These are phyloP conservation scores for Trichoderma sp. DNA, from an alignment of 2,329 filamentous ascomycete genomes.

Conservation along the genomic window DNA sequence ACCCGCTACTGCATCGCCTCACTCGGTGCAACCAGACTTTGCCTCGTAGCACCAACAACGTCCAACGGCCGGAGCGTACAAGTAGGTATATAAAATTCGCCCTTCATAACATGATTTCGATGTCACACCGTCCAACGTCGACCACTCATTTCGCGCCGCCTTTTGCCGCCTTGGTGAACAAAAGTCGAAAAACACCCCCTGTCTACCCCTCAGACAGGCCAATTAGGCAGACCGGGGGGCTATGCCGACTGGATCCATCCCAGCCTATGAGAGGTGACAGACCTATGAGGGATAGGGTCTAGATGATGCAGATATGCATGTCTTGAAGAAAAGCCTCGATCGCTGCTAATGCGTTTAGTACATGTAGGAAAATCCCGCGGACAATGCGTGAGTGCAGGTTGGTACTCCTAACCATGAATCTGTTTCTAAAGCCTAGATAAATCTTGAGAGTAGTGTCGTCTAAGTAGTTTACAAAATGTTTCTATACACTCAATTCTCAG, in stretches of 20 bases:
- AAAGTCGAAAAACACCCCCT: not conserved
- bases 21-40: not conserved
- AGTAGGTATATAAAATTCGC: not conserved
- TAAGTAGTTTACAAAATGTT: not conserved
- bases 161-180: not conserved
- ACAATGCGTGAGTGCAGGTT: not conserved
- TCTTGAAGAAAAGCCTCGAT: not conserved
- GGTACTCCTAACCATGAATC: not conserved
- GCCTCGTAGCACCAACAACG: not conserved
- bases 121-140: not conserved
- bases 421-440: not conserved
- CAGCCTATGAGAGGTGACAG: not conserved
- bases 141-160: not conserved
- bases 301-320: not conserved
- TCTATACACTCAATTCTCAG: not conserved
- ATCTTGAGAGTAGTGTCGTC: not conserved
- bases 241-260: not conserved
- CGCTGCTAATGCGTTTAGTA: not conserved
- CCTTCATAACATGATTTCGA: not conserved
- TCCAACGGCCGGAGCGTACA: not conserved
- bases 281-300: not conserved
- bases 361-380: too few species aligned
- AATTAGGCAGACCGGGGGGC: not conserved
- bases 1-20: not conserved
- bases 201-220: not conserved